Base-by-base conservation (phyloP, 2,329 filamentous ascomycete genomes). In the Aureobasidium lini region DNA sequence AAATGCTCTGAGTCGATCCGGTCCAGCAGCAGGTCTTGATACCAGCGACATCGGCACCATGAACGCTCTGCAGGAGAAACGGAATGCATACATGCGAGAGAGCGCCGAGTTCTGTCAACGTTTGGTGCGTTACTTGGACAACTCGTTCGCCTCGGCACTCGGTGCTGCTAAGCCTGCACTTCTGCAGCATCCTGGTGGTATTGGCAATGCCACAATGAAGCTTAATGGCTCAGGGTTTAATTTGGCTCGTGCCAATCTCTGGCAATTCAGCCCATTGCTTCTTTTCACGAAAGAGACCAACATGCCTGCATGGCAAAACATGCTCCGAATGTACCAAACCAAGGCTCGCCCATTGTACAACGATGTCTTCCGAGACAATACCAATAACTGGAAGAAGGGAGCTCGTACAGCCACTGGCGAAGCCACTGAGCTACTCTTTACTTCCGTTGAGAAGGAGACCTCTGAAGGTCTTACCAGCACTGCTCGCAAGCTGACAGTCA, bases 21-120 rank as follows among this genome's bases (percentile, higher is more conserved):
- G 88, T 10, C 85, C 88, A 66, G 85, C 82, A 50, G 71, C 78
- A 57, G 83, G 88, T 11, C 85, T 88, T 66, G 86, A 82, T 54
- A 62, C 61, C 67, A 90, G 87, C 63, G 90, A 85, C 62, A 75
- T 86, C 52, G 81, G 89, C 36, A 87, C 90, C 65, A 97, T 99
- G 93, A 86, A 89, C 58, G 92, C 95, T 42, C 84, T 99, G 29
- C 89, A 91, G 66, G 91, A 97, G 72, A 96, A 96, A 81, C 94
- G 91, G 72, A 88, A 95, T 63, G 87, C 90, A 70, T 99, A 96
- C 68, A 79, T 86, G 60, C 80, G 84, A 13, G 89, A 95, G 70
- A 90, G 87, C 65, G 77, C 81, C 23, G 75, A 83, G 57, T 96
- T 97, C 70, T 81, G 96, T 67, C 84, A 86, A 62, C 84, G 92